Evolutionary conservation across 495 filamentous ascomycete genomes (phyloP).

Genomic region (Ascobolus immersus): DNA sequence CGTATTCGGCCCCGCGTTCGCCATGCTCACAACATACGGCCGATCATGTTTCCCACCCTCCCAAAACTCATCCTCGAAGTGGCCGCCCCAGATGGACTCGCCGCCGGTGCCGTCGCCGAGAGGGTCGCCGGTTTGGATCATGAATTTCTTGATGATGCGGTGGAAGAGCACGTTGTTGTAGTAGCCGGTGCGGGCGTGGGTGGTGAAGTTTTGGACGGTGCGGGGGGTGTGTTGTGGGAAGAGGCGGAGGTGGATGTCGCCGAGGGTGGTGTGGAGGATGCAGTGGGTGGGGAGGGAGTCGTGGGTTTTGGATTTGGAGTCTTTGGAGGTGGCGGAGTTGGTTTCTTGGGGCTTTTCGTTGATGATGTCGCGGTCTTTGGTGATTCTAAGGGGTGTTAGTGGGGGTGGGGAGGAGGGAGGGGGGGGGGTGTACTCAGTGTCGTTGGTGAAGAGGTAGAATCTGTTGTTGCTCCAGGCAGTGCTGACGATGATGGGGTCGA

Average conservation of each 20-base stretch:
- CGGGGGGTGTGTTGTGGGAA: constrained; percentile 84
- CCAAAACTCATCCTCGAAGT: constrained; percentile 90
- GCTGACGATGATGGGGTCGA: constrained; percentile 67
- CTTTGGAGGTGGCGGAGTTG: constrained; percentile 7
- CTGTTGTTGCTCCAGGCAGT: constrained; percentile 72
- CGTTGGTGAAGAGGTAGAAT: constrained; percentile 97
- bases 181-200: constrained; percentile 64
- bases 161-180: constrained; percentile 98
- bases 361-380: constrained; percentile 71
- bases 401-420: too few species aligned
- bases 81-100: constrained; percentile 86
- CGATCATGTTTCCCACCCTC: constrained; percentile 79
- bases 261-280: constrained; percentile 74
- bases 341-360: constrained; percentile 60
- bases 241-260: constrained; percentile 81
- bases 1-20: constrained; percentile 72
- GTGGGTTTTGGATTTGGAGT: constrained; percentile 18
- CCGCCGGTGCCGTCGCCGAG: constrained; percentile 87
- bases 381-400: too few species aligned
- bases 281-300: constrained; percentile 28
- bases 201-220: constrained; percentile 96
- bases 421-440: too few species aligned
- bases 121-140: constrained; percentile 88
- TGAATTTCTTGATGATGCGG: constrained; percentile 90
- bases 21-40: constrained; percentile 88